Conservation (phyloP, 257 asterid species). For the Solanum corneliomulleri region DNA sequence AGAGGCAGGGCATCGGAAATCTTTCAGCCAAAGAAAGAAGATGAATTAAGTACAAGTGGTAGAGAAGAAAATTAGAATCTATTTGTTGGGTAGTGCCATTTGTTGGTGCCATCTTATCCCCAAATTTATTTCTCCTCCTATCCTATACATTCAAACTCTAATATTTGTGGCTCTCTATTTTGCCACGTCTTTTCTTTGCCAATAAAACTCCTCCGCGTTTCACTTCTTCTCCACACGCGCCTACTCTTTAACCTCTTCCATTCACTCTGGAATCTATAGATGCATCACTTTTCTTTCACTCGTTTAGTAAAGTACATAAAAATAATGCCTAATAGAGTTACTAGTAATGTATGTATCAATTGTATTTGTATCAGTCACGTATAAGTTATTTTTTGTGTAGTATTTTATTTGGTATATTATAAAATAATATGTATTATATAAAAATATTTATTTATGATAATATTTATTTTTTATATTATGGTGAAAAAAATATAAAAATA, state of each 20-base stretch:
- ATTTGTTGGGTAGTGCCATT: not conserved
- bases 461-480: too few species aligned
- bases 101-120: slow-evolving; percentile 28
- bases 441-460: too few species aligned
- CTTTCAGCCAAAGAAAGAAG: not conserved
- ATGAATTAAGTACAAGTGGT: not conserved
- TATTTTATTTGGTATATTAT: too few species aligned
- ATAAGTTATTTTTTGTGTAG: too few species aligned
- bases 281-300: not conserved
- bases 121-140: slow-evolving; percentile 8
- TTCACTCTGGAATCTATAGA: not conserved
- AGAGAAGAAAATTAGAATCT: not conserved
- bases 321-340: too few species aligned
- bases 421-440: too few species aligned
- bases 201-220: not conserved
- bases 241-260: not conserved
- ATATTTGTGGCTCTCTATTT: not conserved
- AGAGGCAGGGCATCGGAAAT: not conserved
- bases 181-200: slow-evolving; percentile 22
- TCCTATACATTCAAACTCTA: not conserved
- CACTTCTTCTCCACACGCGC: not conserved
- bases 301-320: too few species aligned
- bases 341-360: too few species aligned
- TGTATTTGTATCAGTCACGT: too few species aligned
- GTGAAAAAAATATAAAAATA: too few species aligned